phyloP scores from a whole-genome alignment of 2,329 filamentous ascomycete species.

The Metarhizium album region DNA sequence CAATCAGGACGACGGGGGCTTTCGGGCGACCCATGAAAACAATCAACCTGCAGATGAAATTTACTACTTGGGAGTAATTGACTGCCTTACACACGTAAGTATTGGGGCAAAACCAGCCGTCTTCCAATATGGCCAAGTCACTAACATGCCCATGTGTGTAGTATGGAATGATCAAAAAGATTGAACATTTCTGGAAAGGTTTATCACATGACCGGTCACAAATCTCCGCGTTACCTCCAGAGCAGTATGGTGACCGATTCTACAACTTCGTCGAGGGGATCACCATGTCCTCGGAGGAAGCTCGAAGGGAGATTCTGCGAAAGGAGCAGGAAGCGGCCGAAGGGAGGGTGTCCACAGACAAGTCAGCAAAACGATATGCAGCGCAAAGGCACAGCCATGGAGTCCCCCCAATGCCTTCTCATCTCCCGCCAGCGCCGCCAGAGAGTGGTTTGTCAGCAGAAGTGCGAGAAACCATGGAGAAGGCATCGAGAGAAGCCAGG shows the following conservation, averaged over 20 bases:
- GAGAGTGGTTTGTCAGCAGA: slow-evolving; percentile 23
- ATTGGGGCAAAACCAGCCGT: not conserved
- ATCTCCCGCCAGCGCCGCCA: slow-evolving; percentile 32
- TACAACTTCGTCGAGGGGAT: slow-evolving; percentile 83
- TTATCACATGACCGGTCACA: slow-evolving; percentile 71
- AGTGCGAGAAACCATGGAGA: slow-evolving; percentile 28
- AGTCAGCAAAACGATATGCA: slow-evolving; percentile 27
- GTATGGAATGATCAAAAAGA: slow-evolving; percentile 91
- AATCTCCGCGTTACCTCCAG: slow-evolving; percentile 85
- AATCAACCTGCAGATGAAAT: slow-evolving; percentile 78
- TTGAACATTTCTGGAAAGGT: slow-evolving; percentile 96
- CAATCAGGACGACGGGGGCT: slow-evolving; percentile 88
- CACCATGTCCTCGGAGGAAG: slow-evolving; percentile 83
- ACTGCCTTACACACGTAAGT: slow-evolving; percentile 92
- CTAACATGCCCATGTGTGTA: slow-evolving; percentile 25
- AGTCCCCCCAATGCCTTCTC: slow-evolving; percentile 34
- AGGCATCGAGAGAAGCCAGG: slow-evolving; percentile 27
- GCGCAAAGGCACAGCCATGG: slow-evolving; percentile 21
- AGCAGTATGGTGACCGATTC: slow-evolving; percentile 88
- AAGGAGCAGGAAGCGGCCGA: slow-evolving; percentile 49
- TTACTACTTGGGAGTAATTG: slow-evolving; percentile 96
- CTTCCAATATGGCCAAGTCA: not conserved
- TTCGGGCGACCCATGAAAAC: slow-evolving; percentile 86
- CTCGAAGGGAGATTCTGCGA: slow-evolving; percentile 50
- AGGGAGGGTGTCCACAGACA: slow-evolving; percentile 18